Evolutionary conservation across 306 rosid species (phyloP).

Genomic region (Mimosa bimucronata): DNA sequence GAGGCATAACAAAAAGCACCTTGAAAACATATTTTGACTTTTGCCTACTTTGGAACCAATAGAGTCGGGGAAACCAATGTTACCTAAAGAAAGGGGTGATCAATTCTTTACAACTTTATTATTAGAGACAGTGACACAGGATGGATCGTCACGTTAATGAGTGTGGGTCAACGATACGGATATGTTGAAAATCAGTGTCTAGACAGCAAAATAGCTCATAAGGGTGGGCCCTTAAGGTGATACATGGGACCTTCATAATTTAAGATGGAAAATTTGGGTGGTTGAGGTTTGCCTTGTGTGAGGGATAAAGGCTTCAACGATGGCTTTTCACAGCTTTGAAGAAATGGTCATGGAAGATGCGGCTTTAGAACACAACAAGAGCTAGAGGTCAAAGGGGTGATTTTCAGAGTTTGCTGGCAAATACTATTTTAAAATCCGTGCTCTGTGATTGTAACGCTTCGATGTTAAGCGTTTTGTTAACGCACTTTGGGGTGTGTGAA

Average conservation of each 20-base stretch:
- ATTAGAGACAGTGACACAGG: not conserved
- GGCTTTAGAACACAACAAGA: constrained; percentile 35
- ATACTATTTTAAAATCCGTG: not conserved
- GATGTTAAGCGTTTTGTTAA: not conserved
- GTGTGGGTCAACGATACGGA: constrained; percentile 12
- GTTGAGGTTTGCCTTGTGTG: constrained; percentile 32
- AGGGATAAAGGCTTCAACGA: not conserved
- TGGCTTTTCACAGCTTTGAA: constrained; percentile 8
- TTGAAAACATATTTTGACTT: not conserved
- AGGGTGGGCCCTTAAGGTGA: constrained; percentile 38
- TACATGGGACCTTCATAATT: not conserved
- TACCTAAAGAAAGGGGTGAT: constrained; percentile 6
- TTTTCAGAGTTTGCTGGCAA: constrained; percentile 35
- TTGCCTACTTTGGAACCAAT: not conserved
- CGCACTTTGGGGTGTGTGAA: not conserved
- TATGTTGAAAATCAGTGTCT: constrained; percentile 33
- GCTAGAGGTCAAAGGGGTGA: constrained; percentile 24
- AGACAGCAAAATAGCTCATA: not conserved
- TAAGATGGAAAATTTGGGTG: constrained; percentile 33
- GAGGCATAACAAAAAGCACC: not conserved
- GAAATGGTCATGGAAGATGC: constrained; percentile 20
- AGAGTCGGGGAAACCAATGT: constrained; percentile 26
- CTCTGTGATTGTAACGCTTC: not conserved
- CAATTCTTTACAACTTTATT: constrained; percentile 38
- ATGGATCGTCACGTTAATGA: constrained; percentile 13